Evolutionary conservation across 768 basidiomycete genomes (phyloP).

Genomic region (Xerocomellus dryophilus): DNA sequence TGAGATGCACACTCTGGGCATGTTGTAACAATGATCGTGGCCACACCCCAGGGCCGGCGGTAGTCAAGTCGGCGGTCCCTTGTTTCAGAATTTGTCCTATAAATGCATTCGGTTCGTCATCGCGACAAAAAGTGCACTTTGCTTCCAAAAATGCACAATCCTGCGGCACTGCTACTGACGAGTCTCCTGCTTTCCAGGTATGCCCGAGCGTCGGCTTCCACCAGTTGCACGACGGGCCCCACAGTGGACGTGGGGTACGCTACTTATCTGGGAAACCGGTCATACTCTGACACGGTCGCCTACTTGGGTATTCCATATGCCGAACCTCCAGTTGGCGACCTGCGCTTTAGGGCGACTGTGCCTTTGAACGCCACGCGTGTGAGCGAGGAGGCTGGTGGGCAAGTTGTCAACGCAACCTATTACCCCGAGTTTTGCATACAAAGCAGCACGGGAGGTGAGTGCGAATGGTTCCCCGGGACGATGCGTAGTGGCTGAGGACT

Average conservation of each 20-base stretch:
- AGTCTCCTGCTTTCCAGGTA: slow-evolving; percentile 24
- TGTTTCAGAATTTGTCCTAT: neutral
- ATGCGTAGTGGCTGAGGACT: neutral
- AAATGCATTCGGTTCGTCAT: neutral
- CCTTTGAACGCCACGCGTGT: slow-evolving; percentile 50
- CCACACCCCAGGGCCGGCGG: too few species aligned
- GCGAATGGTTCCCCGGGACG: neutral
- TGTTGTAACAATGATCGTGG: neutral
- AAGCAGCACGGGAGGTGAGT: slow-evolving; percentile 47
- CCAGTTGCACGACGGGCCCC: slow-evolving; percentile 7
- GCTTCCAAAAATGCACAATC: neutral
- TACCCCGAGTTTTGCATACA: slow-evolving; percentile 63
- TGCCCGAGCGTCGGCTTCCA: slow-evolving; percentile 2
- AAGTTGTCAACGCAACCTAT: slow-evolving; percentile 47
- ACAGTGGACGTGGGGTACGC: slow-evolving; percentile 59
- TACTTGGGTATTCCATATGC: slow-evolving; percentile 50
- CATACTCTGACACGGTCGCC: slow-evolving; percentile 51
- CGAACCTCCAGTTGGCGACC: slow-evolving; percentile 41
- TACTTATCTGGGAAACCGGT: slow-evolving; percentile 51
- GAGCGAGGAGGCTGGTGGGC: slow-evolving; percentile 32
- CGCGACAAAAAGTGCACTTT: neutral
- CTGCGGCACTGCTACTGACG: neutral
- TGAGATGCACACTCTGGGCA: neutral
- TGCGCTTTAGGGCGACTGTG: slow-evolving; percentile 47
- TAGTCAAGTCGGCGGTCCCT: neutral